Evolutionary conservation across 1,284 basidiomycete species (phyloP).

Genomic region (Puccinia polysora): DNA sequence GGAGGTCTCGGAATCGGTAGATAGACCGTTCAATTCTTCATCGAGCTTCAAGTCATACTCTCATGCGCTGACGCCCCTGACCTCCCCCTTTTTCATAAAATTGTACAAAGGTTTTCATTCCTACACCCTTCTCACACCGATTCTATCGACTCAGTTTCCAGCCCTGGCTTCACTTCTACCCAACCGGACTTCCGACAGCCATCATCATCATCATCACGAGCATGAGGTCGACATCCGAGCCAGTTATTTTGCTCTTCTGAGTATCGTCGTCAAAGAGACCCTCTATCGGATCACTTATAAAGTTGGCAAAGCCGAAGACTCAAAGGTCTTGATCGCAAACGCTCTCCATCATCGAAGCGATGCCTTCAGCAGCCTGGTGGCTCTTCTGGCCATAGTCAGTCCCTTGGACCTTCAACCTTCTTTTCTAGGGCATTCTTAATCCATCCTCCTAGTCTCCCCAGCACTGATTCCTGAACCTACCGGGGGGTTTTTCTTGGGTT

Average conservation of each 20-base stretch:
- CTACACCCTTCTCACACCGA: conserved; percentile 71
- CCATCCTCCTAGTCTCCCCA: no score
- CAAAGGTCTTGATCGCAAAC: conserved; percentile 78
- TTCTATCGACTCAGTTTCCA: conserved; percentile 55
- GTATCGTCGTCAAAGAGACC: conserved; percentile 84
- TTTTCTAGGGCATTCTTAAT: not conserved
- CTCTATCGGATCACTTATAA: conserved; percentile 76
- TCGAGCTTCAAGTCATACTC: no score
- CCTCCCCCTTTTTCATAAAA: not conserved
- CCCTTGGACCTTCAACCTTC: not conserved
- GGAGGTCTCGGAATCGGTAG: conserved; percentile 81
- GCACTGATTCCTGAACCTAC: no score
- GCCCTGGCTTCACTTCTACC: conserved; percentile 59
- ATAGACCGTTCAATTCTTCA: not conserved
- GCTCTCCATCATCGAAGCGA: conserved; percentile 79
- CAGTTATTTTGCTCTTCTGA: conserved; percentile 84
- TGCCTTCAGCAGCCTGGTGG: conserved; percentile 80
- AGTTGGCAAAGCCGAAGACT: conserved; percentile 83
- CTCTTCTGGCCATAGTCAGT: conserved; percentile 73
- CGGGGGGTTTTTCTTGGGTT: not conserved
- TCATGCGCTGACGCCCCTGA: no score
- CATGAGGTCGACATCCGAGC: conserved; percentile 79
- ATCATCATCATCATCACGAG: conserved; percentile 34
- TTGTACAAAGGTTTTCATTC: conserved; percentile 64
- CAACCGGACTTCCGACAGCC: not conserved